Conservation (phyloP, 257 asterid genomes). For the Nicotiana obtusifolia region DNA sequence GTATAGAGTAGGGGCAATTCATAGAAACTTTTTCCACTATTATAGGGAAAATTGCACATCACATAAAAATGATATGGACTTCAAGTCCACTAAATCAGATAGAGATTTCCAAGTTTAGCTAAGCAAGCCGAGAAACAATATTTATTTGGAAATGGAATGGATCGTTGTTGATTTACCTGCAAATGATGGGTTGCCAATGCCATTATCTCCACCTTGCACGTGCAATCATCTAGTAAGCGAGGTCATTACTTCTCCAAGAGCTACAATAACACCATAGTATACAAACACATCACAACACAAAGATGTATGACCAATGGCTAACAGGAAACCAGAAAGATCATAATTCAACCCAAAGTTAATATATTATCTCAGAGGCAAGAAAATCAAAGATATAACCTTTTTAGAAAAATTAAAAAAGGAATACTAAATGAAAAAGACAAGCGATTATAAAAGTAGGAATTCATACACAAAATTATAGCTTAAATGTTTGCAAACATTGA, state of each 20-base stretch:
- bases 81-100: neutral
- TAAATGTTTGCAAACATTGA: neutral
- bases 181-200: conserved; percentile 45
- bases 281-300: conserved; percentile 10
- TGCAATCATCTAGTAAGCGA: conserved; percentile 23
- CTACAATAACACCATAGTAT: conserved; percentile 13
- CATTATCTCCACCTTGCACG: conserved; percentile 40
- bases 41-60: neutral
- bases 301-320: neutral
- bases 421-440: neutral
- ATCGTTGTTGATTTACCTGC: conserved; percentile 36
- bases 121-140: neutral
- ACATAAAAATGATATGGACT: neutral
- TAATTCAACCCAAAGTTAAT: neutral
- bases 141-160: neutral
- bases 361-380: neutral
- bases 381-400: neutral
- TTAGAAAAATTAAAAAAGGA: neutral
- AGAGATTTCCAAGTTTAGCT: neutral
- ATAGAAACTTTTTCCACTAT: neutral
- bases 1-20: neutral
- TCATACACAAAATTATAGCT: neutral
- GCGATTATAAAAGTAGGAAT: neutral
- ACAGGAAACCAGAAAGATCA: neutral
- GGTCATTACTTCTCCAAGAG: conserved; percentile 16